These are phyloP conservation scores for Colletotrichum brevisporum DNA, from an alignment of 2,329 filamentous ascomycete genomes.

Conservation along the genomic window DNA sequence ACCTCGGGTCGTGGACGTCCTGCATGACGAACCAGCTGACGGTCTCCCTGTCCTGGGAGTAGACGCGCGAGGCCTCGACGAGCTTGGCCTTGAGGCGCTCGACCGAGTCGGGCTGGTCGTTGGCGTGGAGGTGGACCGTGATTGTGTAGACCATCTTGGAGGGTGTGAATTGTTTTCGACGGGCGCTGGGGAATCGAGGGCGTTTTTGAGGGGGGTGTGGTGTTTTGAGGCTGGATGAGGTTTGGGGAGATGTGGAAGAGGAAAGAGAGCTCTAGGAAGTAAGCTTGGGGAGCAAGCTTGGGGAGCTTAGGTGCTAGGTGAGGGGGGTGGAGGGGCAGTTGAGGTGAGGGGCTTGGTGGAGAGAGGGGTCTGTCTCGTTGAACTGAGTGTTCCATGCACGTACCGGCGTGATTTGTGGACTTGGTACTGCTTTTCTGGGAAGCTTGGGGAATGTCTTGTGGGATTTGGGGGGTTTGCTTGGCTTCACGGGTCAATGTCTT, in stretches of 20 bases:
- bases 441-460: no score
- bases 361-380: no score
- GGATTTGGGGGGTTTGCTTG: no score
- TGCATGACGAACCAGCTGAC: constrained; percentile 84
- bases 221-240: not conserved
- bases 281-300: no score
- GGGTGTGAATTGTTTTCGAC: not conserved
- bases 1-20: constrained; percentile 75
- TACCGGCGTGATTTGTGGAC: no score
- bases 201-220: no score
- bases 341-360: no score
- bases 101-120: constrained; percentile 74
- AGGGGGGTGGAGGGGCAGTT: no score
- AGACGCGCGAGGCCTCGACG: constrained; percentile 80
- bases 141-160: constrained; percentile 76
- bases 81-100: constrained; percentile 79
- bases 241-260: not conserved
- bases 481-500: no score
- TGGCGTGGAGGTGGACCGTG: constrained; percentile 79
- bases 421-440: no score
- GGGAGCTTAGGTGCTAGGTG: no score
- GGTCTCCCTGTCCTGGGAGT: constrained; percentile 80
- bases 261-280: not conserved
- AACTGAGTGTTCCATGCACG: no score
- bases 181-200: not conserved